These are phyloP conservation scores for Scutellaria baicalensis DNA, from an alignment of 257 asterid genomes.

Conservation along the genomic window DNA sequence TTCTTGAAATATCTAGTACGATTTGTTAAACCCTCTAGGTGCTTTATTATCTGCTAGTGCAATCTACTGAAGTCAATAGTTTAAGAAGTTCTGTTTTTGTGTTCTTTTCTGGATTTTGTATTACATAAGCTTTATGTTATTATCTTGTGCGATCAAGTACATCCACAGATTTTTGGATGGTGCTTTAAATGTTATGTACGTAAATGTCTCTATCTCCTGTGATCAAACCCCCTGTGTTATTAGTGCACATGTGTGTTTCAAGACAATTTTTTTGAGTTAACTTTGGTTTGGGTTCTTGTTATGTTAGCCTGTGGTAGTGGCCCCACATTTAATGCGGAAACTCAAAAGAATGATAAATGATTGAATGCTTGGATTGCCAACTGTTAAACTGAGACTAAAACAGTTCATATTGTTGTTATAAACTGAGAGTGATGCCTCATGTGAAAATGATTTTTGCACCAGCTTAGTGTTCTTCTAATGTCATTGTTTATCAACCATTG, in stretches of 20 bases:
- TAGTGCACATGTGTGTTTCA: no score
- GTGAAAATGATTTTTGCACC: neutral
- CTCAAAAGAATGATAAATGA: neutral
- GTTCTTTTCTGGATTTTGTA: neutral
- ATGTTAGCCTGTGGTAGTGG: neutral
- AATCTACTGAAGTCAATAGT: neutral
- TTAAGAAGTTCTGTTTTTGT: neutral
- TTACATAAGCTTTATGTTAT: neutral
- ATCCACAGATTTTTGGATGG: neutral
- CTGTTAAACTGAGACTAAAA: neutral
- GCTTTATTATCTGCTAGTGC: neutral
- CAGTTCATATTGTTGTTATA: neutral
- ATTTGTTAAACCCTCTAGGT: neutral
- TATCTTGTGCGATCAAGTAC: neutral
- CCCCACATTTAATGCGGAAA: neutral
- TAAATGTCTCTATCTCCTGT: no score
- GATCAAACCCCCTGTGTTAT: neutral
- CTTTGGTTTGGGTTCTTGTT: no score
- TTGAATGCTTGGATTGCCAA: neutral
- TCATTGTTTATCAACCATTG: no score
- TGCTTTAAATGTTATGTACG: neutral
- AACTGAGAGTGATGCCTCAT: neutral
- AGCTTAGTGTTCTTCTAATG: no score
- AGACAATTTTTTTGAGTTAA: no score
- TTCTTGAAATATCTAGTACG: neutral